Evolutionary conservation across 2,329 filamentous ascomycete genomes (phyloP), one percentile per base, ranked within the genome.

Genomic region (Cercospora janseana): DNA sequence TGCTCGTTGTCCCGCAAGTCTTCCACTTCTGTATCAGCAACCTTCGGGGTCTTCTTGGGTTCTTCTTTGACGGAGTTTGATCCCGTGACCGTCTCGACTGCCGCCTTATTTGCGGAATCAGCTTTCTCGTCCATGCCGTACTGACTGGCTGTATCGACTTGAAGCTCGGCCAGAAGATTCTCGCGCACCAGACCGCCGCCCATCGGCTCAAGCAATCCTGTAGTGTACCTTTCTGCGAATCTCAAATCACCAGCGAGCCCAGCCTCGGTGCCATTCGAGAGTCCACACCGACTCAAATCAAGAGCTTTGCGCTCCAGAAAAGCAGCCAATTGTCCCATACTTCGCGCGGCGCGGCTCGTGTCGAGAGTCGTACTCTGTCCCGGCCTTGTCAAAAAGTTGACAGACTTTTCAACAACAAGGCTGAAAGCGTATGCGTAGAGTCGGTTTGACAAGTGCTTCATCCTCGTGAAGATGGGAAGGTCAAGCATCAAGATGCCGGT

Each of bases 341-440:
- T 43, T 29, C 48, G n/a, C 13, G 50, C 21, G 9, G 55, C 55
- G 3, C 40, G 32, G 6, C n/a, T 6, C 5, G 49, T 37, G n/a
- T 41, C 26, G 18, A 51, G 20, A 4, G 34, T 46, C 12, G 41
- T 48, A 18, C 38, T 26, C 27, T 57, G 49, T 6, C 52, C 46
- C n/a, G 49, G 49, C 7, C 45, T 29, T 6, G 38, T 42, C 6
- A 42, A n/a, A 6, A 52, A 37, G 6, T 29, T 28, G 3, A 46
- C 38, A 20, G 20, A 15, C 6, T 26, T 34, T 8, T 34, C 28
- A 7, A 23, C 41, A 8, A 52, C 43, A 9, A 58, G 28, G 6
- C 49, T 42, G 31, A 46, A 53, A 5, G 49, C 55, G 41, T 46
- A 53, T 4, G 38, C 23, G 20, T 55, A 38, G 4, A 58, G 31